A percentile compares a stretch with the other conserved stretches of the same genome.
phyloP scores from a whole-genome alignment of 257 asterid genomes.

The Gynochthodes officinalis region DNA sequence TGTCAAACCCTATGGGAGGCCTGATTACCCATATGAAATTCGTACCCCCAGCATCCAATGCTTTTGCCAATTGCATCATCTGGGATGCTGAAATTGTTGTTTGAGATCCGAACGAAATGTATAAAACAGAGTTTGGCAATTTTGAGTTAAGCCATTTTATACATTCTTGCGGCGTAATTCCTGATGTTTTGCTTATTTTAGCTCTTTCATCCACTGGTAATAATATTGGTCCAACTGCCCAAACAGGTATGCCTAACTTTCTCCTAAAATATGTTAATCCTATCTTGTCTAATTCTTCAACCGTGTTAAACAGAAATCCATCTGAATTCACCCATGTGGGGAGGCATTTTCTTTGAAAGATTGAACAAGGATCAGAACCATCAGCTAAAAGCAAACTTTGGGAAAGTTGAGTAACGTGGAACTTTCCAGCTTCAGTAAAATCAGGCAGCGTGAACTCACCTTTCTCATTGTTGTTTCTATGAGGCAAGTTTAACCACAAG shows the following conservation, averaged over 20 bases:
- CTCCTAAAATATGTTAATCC: slow-evolving; percentile 49
- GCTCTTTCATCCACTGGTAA: slow-evolving; percentile 25
- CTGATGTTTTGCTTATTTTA: slow-evolving; percentile 15
- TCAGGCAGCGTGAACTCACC: slow-evolving; percentile 56
- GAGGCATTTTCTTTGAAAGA: slow-evolving; percentile 34
- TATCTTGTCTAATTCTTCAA: slow-evolving; percentile 41
- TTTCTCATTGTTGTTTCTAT: slow-evolving; percentile 18
- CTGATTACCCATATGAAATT: slow-evolving; percentile 54
- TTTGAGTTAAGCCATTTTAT: slow-evolving; percentile 40
- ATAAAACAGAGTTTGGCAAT: slow-evolving; percentile 37
- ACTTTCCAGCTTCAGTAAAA: slow-evolving; percentile 53
- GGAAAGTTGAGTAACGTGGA: slow-evolving; percentile 49
- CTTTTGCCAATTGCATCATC: slow-evolving; percentile 55
- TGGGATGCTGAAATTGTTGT: slow-evolving; percentile 53
- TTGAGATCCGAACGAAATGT: slow-evolving; percentile 56
- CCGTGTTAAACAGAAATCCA: slow-evolving; percentile 51
- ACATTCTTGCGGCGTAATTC: slow-evolving; percentile 26
- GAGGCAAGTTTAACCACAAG: slow-evolving; percentile 58
- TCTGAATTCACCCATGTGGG: slow-evolving; percentile 44
- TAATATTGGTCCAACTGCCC: slow-evolving; percentile 53
- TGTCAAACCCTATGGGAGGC: slow-evolving; percentile 54
- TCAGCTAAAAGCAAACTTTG: slow-evolving; percentile 34
- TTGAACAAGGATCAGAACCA: slow-evolving; percentile 37
- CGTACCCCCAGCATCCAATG: slow-evolving; percentile 36
- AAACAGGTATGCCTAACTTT: slow-evolving; percentile 38